Conservation (phyloP, 805 yeast species). For the Blastobotrys terrestris region DNA sequence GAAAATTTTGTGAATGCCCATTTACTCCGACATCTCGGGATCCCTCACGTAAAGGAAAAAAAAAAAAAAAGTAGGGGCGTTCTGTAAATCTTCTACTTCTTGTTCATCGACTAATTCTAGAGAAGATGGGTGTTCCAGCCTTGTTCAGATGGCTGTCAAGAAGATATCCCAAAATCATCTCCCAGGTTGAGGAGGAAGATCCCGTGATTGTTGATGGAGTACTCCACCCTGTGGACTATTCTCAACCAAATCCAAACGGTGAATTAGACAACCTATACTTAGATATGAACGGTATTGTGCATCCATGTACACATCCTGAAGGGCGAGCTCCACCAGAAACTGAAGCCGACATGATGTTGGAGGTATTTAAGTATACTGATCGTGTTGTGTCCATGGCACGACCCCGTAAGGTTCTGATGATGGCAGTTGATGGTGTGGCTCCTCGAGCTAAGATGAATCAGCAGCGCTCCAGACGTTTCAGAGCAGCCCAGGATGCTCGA, state of each 20-base stretch:
- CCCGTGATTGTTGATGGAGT: constrained; percentile 50
- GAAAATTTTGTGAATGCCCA: background rate
- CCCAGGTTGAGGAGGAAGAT: constrained; percentile 80
- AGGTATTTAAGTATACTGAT: constrained; percentile 87
- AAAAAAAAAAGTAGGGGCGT: no score
- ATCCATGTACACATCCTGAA: constrained; percentile 98
- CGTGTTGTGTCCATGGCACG: constrained; percentile 89
- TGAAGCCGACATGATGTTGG: constrained; percentile 95
- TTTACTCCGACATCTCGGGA: background rate
- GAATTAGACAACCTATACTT: constrained; percentile 89
- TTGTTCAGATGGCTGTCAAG: constrained; percentile 92
- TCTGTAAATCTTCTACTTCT: background rate
- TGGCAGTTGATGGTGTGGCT: constrained; percentile 99
- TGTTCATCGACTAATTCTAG: background rate
- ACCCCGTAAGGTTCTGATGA: constrained; percentile 86
- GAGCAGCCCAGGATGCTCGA: constrained; percentile 92
- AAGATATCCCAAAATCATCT: constrained; percentile 89
- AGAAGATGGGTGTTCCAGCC: constrained; percentile 79
- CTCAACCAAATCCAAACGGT: constrained; percentile 86
- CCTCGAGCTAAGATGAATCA: constrained; percentile 99
- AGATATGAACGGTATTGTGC: constrained; percentile 99
- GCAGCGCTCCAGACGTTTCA: constrained; percentile 91
- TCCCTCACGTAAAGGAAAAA: no score
- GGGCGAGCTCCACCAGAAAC: constrained; percentile 93
- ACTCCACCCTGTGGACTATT: constrained; percentile 57